Percentiles rank a stretch among this genome's conserved stretches.
phyloP scores from a whole-genome alignment of 768 basidiomycete genomes.

The Amanita fuliginea region DNA sequence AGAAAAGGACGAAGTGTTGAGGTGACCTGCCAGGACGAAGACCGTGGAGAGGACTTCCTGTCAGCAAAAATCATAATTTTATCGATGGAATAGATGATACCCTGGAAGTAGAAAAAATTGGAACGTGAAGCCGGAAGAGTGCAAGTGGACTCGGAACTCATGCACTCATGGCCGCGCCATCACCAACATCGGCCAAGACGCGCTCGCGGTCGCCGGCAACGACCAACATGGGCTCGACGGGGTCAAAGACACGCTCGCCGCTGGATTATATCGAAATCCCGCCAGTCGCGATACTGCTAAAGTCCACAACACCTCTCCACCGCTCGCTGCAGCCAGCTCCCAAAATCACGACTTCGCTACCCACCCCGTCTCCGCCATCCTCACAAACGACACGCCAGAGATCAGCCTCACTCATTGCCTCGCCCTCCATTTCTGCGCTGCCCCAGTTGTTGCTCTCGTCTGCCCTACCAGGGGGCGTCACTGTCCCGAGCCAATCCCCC shows the following conservation, averaged over 20 bases:
- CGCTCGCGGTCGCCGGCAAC: too few species aligned
- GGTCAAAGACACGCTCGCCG: not conserved
- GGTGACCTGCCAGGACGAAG: too few species aligned
- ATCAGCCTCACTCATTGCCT: slow-evolving; percentile 13
- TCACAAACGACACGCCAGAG: slow-evolving; percentile 17
- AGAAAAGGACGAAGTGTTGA: too few species aligned
- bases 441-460: slow-evolving; percentile 28
- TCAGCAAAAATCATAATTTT: too few species aligned
- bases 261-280: not conserved
- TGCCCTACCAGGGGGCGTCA: slow-evolving; percentile 12
- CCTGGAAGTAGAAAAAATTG: too few species aligned
- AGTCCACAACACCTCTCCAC: slow-evolving; percentile 6
- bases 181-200: too few species aligned
- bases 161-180: too few species aligned
- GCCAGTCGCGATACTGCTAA: not conserved
- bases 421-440: slow-evolving; percentile 23
- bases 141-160: too few species aligned
- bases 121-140: too few species aligned
- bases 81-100: too few species aligned
- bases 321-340: slow-evolving; percentile 24
- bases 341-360: slow-evolving; percentile 25
- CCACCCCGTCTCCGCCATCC: slow-evolving; percentile 24
- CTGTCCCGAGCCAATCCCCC: not conserved
- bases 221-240: too few species aligned
- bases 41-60: too few species aligned